These are phyloP conservation scores for Penicillium subrubescens DNA, from an alignment of 495 filamentous ascomycete genomes.

Conservation along the genomic window DNA sequence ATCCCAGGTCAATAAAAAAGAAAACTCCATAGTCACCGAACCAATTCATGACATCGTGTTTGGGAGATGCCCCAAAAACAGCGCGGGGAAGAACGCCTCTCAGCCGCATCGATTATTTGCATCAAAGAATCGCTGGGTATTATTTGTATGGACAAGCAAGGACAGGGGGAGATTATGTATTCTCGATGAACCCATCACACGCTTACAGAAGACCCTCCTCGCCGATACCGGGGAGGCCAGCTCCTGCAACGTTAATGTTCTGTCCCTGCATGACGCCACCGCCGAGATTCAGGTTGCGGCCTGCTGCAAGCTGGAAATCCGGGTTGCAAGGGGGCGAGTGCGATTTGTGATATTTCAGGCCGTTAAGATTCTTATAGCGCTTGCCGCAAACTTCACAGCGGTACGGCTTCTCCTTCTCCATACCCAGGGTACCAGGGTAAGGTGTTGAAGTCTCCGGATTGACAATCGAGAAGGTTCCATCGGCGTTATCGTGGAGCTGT, in stretches of 20 bases:
- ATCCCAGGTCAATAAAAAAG: constrained; percentile 4
- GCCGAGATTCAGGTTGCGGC: constrained; percentile 44
- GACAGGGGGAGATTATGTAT: constrained; percentile 5
- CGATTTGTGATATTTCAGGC: constrained; percentile 88
- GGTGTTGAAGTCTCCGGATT: constrained; percentile 92
- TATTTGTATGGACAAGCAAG: constrained; percentile 25
- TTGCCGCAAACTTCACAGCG: constrained; percentile 96
- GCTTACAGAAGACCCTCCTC: constrained; percentile 51
- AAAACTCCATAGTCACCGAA: constrained; percentile 31
- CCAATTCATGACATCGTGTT: constrained; percentile 31
- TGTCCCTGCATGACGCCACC: constrained; percentile 55
- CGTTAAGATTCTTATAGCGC: constrained; percentile 98
- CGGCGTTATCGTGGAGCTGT: constrained; percentile 89
- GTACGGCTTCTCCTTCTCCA: constrained; percentile 99
- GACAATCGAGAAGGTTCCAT: constrained; percentile 97
- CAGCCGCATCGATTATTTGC: constrained; percentile 26
- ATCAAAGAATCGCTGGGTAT: constrained; percentile 26
- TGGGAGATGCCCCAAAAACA: constrained; percentile 7
- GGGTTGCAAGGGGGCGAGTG: constrained; percentile 75
- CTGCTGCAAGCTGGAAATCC: constrained; percentile 49
- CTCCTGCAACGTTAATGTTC: constrained; percentile 54
- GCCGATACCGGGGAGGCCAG: constrained; percentile 54
- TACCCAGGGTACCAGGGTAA: constrained; percentile 93
- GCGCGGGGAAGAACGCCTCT: not conserved
- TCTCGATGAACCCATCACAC: constrained; percentile 3